Conservation (phyloP, 1,284 basidiomycete species). For the Schizophyllum amplum region DNA sequence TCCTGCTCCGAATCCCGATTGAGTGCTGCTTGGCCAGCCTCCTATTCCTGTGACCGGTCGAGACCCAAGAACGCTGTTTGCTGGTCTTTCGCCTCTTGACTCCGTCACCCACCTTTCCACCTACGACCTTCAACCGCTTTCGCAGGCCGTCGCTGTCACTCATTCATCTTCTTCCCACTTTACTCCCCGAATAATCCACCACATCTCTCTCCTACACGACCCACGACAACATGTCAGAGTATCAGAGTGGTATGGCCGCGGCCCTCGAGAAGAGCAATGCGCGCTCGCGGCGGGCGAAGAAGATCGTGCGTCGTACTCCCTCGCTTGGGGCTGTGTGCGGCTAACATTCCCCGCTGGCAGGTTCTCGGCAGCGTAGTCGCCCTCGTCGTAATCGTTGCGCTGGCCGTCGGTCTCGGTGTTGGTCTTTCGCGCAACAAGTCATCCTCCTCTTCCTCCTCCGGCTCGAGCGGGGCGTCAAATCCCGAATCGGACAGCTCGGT, state of each 20-base stretch:
- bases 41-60: neutral
- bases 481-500: slow-evolving; percentile 5
- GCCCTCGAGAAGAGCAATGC: neutral
- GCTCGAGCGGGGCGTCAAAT: neutral
- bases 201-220: neutral
- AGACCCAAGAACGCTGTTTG: neutral
- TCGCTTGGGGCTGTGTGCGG: slow-evolving; percentile 1
- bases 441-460: slow-evolving; percentile 1
- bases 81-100: neutral
- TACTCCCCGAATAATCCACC: neutral
- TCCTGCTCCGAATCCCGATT: neutral
- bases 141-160: neutral
- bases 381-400: slow-evolving; percentile 34
- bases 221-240: neutral
- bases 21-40: neutral
- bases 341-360: slow-evolving; percentile 21
- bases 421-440: slow-evolving; percentile 35
- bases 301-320: slow-evolving; percentile 22
- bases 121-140: neutral
- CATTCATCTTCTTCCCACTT: neutral
- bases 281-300: slow-evolving; percentile 19
- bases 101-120: neutral
- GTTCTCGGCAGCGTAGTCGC: slow-evolving; percentile 36
- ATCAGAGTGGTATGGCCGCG: neutral
- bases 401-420: slow-evolving; percentile 48